phyloP scores from a whole-genome alignment of 306 rosid species.

The Vachellia pachyceras region DNA sequence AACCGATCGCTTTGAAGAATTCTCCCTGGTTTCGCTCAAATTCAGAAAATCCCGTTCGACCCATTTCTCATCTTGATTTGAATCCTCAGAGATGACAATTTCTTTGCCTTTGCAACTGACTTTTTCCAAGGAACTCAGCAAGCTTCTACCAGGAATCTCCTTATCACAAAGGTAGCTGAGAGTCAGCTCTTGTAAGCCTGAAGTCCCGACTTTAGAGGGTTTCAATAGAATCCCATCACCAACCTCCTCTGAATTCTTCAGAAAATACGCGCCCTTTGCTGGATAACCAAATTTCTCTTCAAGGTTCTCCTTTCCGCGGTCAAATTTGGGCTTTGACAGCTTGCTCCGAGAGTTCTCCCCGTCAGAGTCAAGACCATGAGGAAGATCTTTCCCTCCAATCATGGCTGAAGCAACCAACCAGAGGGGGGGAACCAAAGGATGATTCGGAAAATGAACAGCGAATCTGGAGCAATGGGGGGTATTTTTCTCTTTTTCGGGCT shows the following conservation, averaged over 20 bases:
- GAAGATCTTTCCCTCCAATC: slow-evolving; percentile 67
- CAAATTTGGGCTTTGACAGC: slow-evolving; percentile 60
- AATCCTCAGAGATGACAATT: slow-evolving; percentile 54
- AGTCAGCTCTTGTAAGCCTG: slow-evolving; percentile 79
- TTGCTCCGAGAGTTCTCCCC: slow-evolving; percentile 87
- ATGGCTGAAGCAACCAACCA: slow-evolving; percentile 43
- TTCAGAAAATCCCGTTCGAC: slow-evolving; percentile 89
- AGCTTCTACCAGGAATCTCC: slow-evolving; percentile 54
- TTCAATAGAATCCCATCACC: slow-evolving; percentile 42
- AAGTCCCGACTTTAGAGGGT: slow-evolving; percentile 44
- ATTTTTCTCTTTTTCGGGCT: neutral
- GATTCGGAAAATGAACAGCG: slow-evolving; percentile 40
- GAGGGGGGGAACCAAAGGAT: slow-evolving; percentile 36
- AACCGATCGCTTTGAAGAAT: slow-evolving; percentile 75
- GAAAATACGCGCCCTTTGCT: slow-evolving; percentile 39
- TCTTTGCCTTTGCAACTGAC: slow-evolving; percentile 71
- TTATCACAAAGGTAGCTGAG: slow-evolving; percentile 86
- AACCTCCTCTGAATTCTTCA: slow-evolving; percentile 49
- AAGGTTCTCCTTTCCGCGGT: slow-evolving; percentile 43
- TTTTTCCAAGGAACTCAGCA: slow-evolving; percentile 59
- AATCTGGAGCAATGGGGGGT: slow-evolving; percentile 24
- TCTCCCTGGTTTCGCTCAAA: slow-evolving; percentile 67
- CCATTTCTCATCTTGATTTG: slow-evolving; percentile 75
- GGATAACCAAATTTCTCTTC: slow-evolving; percentile 44
- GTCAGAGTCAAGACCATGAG: slow-evolving; percentile 52